These are phyloP conservation scores for Salix dunnii DNA, from an alignment of 345 rosid genomes.

Conservation along the genomic window DNA sequence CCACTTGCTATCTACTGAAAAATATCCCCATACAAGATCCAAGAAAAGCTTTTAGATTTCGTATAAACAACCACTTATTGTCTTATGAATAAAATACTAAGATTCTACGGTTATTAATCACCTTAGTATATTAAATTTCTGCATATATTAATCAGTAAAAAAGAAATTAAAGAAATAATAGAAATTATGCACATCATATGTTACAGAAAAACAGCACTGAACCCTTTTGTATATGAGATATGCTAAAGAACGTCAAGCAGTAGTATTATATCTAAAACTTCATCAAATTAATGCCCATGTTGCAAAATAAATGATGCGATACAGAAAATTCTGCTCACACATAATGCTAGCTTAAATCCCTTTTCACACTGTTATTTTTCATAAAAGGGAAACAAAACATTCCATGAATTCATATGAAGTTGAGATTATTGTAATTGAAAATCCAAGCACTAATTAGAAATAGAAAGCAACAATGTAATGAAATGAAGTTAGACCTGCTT, in stretches of 20 bases:
- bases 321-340: background rate
- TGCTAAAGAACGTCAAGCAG: background rate
- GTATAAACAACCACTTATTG: background rate
- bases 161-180: background rate
- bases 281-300: background rate
- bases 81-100: background rate
- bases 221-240: background rate
- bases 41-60: background rate
- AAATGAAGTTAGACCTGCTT: background rate
- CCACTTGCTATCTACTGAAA: background rate
- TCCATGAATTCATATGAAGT: background rate
- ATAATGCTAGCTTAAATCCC: background rate
- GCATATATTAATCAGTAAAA: background rate
- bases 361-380: background rate
- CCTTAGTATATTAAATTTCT: background rate
- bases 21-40: background rate
- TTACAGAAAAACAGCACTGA: background rate
- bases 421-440: background rate
- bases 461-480: background rate
- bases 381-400: background rate
- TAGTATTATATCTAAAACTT: background rate
- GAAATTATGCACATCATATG: background rate
- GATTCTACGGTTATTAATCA: background rate
- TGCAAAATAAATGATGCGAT: background rate
- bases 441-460: background rate